Evolutionary conservation across 495 filamentous ascomycete genomes (phyloP).

Genomic region (Penicillium mononematosum): DNA sequence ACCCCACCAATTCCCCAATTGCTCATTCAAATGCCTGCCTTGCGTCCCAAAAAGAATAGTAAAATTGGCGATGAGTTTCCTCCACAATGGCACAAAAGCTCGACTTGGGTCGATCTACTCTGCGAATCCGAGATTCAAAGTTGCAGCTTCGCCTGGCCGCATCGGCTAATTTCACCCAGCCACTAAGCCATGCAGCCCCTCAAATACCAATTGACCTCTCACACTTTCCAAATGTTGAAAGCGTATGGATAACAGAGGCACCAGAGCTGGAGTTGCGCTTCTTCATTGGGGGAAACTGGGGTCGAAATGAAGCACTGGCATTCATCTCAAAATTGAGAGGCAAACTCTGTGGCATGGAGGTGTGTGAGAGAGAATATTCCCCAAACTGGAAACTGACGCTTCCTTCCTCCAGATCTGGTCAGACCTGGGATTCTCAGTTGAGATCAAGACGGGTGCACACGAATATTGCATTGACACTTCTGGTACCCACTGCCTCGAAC

Average conservation of each 20-base stretch:
- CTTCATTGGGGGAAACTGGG: slow-evolving; percentile 12
- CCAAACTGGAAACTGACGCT: not conserved
- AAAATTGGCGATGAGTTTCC: not conserved
- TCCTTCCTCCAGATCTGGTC: slow-evolving; percentile 31
- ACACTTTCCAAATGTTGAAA: slow-evolving; percentile 11
- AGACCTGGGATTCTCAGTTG: slow-evolving; percentile 32
- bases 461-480: not conserved
- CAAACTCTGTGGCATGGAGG: slow-evolving; percentile 30
- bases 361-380: slow-evolving; percentile 7
- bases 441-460: slow-evolving; percentile 21
- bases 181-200: not conserved
- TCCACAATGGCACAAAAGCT: slow-evolving; percentile 18
- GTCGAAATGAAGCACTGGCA: not conserved
- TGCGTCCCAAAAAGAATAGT: not conserved
- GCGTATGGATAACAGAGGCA: slow-evolving; percentile 34
- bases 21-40: not conserved
- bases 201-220: not conserved
- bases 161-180: slow-evolving; percentile 8
- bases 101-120: slow-evolving; percentile 19
- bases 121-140: slow-evolving; percentile 12
- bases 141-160: slow-evolving; percentile 21
- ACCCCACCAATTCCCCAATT: not conserved
- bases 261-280: slow-evolving; percentile 31
- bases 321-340: slow-evolving; percentile 25
- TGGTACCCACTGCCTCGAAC: slow-evolving; percentile 18